Evolutionary conservation across 305 asterid species (phyloP), one percentile per base, ranked within the genome.

Genomic region (Fraxinus sp.): DNA sequence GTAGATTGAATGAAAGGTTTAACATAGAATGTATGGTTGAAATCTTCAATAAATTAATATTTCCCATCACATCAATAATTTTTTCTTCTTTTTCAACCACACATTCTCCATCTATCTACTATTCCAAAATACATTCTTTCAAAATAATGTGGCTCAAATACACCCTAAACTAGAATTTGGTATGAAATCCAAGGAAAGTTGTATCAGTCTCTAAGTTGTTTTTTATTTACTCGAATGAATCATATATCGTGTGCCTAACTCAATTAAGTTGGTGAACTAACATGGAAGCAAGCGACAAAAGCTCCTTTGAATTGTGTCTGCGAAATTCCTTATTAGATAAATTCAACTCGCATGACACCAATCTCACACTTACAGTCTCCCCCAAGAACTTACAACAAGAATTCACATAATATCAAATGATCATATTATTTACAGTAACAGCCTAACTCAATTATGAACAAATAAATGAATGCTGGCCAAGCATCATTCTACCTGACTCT

Each of bases 391-490:
- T 32, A 7, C 37, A 30, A 32, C 46, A 14, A 71, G 24, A 71
- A 33, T 71, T 71, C 13, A 32, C 26, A 71, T 71, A 30, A 71
- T 32, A 11, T 30, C 37, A 70, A 71, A 71, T 71, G 77, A 33
- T 71, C 24, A 33, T 28, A 71, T n/a, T 33, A 71, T 71, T 71
- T 71, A 71, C 77, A 68, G 20, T 30, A 68, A 28, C 75, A 68
- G 75, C 75, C 37, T 11, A 68, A 68, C 37, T 16, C 13, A 33
- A 33, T 33, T 71, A 71, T 32, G 77, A 71, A 71, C 77, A 71
- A 30, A 16, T 71, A 16, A 71, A 71, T 71, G 75, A 68, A 68
- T 71, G 77, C 77, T 71, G 43, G 46, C 77, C 46, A 71, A 71
- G 77, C 77, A 33, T 71, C 77, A 30, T 71, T 2, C 46, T 32